Percentiles rank a stretch among this genome's conserved stretches.
These are phyloP conservation scores for Aureobasidium namibiae DNA, from an alignment of 2,329 filamentous ascomycete genomes.

Conservation along the genomic window DNA sequence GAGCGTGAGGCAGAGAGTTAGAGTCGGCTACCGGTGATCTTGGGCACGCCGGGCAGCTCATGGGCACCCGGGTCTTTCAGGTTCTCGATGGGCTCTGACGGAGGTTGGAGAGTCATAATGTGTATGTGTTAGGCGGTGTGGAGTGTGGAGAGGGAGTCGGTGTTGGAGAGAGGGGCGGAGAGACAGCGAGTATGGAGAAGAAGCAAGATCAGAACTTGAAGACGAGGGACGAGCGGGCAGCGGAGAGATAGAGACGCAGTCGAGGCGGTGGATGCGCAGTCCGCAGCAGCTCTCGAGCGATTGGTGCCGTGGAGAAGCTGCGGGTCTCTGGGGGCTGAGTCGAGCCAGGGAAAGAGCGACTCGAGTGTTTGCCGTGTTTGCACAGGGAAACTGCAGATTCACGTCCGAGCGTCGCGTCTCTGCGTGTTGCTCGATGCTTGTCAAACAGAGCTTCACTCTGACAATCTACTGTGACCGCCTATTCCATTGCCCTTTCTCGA, in stretches of 20 bases:
- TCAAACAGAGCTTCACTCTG: constrained; percentile 9
- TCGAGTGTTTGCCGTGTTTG: background rate
- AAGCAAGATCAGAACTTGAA: background rate
- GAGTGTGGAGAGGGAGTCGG: background rate
- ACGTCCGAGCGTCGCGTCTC: constrained; percentile 1
- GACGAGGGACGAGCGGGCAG: background rate
- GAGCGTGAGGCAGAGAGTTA: background rate
- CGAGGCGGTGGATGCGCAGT: background rate
- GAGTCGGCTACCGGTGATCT: background rate
- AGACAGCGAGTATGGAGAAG: background rate
- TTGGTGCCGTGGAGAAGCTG: constrained; percentile 4
- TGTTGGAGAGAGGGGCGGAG: background rate
- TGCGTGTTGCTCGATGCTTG: constrained; percentile 2
- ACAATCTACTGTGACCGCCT: background rate
- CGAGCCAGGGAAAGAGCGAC: background rate
- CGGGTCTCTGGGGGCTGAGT: background rate
- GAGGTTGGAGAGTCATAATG: constrained; percentile 18
- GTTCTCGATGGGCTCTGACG: constrained; percentile 16
- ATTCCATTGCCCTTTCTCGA: background rate
- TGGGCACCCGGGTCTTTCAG: constrained; percentile 22
- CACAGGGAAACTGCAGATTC: background rate
- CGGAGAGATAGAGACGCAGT: background rate
- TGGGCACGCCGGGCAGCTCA: constrained; percentile 17
- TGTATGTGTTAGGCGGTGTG: background rate
- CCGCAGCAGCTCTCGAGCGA: background rate